Base-by-base conservation (phyloP, 192 early-diverging fungal genomes). In the Gryganskiella cystojenkinii region DNA sequence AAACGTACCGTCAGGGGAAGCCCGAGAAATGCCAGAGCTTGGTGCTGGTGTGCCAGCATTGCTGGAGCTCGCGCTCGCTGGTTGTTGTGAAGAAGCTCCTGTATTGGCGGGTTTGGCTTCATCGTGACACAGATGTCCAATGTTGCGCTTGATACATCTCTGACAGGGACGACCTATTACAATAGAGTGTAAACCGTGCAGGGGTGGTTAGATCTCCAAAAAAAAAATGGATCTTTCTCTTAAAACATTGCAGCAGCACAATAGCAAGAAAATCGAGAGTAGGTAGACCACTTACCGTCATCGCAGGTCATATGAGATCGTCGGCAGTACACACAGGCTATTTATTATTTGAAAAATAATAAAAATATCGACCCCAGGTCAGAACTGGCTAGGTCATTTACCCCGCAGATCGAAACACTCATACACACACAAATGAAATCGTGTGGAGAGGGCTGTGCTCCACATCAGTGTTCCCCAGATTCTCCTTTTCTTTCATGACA, bases 271-370 rank as follows among this genome's bases (percentile, higher is more conserved):
- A 19, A n/a, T 31, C 15, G 55, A 15, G 19, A 14, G 13, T 33
- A 22, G 20, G 4, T 35, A 40, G 49, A 37, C 2, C 37, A 44
- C 57, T 59, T 83, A 90, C 88, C 86, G 76, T 92, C 89, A 69
- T 94, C 95, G 80, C 96, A 98, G 31, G 95, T 96, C 97, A 98
- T 98, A 79, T 98, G 97, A 42, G 92, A 93, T 74, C 96, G 84
- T 78, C 95, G 86, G 84, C 97, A 98, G 71, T 95, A 97, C 22
- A 97, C 92, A 71, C 97, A 98, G 17, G 96, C 96, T 91, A 82
- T 52, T 37, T 25, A 47, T 14, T 20, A 55, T n/a, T 25, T 5
- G 37, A 17, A 25, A 42, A 64, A 43, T 22, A 58, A n/a, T 9
- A 13, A 56, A 15, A 34, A 13, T 30, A 22, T 22, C 30, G 25